These are phyloP conservation scores for Corinectria fuckeliana DNA, from an alignment of 2,329 filamentous ascomycete genomes.

Conservation along the genomic window DNA sequence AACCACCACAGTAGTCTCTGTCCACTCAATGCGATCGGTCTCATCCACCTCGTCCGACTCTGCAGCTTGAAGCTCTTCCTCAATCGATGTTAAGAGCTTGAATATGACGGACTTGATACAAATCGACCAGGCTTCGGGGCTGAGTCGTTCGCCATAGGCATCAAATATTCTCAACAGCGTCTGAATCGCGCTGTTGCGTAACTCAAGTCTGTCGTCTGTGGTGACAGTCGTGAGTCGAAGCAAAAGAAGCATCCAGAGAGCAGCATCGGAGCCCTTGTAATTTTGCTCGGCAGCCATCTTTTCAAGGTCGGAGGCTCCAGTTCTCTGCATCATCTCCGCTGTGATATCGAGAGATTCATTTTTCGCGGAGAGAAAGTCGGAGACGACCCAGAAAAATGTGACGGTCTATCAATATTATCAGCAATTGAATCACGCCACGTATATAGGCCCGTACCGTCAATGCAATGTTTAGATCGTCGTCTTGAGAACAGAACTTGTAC, in stretches of 20 bases:
- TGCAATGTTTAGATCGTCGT: slow-evolving; percentile 93
- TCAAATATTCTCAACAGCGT: slow-evolving; percentile 91
- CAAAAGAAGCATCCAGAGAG: slow-evolving; percentile 80
- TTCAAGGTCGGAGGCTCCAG: slow-evolving; percentile 59
- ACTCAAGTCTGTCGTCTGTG: slow-evolving; percentile 73
- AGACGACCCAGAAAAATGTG: slow-evolving; percentile 95
- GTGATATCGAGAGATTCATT: slow-evolving; percentile 65
- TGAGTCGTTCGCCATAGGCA: slow-evolving; percentile 83
- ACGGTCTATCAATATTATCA: slow-evolving; percentile 67
- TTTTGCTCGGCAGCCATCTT: slow-evolving; percentile 65
- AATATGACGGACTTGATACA: slow-evolving; percentile 85
- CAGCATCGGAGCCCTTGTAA: slow-evolving; percentile 68
- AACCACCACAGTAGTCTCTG: slow-evolving; percentile 77
- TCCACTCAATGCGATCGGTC: slow-evolving; percentile 64
- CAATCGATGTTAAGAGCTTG: slow-evolving; percentile 75
- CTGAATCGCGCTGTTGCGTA: slow-evolving; percentile 88
- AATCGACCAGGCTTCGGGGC: slow-evolving; percentile 79
- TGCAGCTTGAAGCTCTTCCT: slow-evolving; percentile 57
- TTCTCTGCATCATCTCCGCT: slow-evolving; percentile 59
- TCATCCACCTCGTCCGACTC: slow-evolving; percentile 48
- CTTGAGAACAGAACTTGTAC: slow-evolving; percentile 86
- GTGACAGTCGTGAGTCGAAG: slow-evolving; percentile 75
- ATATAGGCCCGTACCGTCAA: slow-evolving; percentile 69
- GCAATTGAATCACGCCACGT: neutral
- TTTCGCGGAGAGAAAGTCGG: slow-evolving; percentile 78